Evolutionary conservation across 257 asterid genomes (phyloP), one percentile per base, ranked within the genome.

Genomic region (Scutellaria baicalensis): DNA sequence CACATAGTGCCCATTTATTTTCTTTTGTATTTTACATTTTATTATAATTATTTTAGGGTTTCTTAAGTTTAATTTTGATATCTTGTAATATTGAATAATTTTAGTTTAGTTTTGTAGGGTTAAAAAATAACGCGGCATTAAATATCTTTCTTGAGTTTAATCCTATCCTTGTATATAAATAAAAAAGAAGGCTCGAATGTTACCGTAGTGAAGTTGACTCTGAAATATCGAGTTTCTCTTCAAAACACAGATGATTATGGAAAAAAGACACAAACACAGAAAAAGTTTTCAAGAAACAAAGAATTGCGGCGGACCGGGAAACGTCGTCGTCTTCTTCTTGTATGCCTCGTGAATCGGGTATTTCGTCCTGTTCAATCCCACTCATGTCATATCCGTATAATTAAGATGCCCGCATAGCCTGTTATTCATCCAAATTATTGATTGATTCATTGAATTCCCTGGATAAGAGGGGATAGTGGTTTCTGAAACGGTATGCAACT

Each of bases 241-340:
- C 69, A 18, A 50, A 31, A 49, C 63, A 47, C n/a, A 8, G 68
- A 61, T 35, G 43, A 51, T 55, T 55, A 67, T 67, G 71, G 72
- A 2, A 31, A 61, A 42, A 40, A 54, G 16, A 6, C 14, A 20
- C 59, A 40, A 59, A n/a, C 44, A 18, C 42, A 33, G 59, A 52
- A 16, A 59, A 69, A 70, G 68, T 31, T 52, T 72, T 43, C 70
- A 54, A 73, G 64, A 38, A 35, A 43, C 64, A 40, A 27, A 60
- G 70, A 76, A 59, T 68, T 75, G 79, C 85, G 85, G 81, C 80
- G 79, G 79, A 47, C 54, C 59, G 47, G 64, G 14, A 68, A 66
- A 72, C 79, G 80, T 56, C 71, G 70, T 55, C 78, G 59, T 71
- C 45, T 36, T 44, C 55, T 50, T 56, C 69, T 64, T 75, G 76